A percentile compares a stretch with the other conserved stretches of the same genome.
phyloP scores from a whole-genome alignment of 805 yeast species.

The Suhomyces canberraensis region DNA sequence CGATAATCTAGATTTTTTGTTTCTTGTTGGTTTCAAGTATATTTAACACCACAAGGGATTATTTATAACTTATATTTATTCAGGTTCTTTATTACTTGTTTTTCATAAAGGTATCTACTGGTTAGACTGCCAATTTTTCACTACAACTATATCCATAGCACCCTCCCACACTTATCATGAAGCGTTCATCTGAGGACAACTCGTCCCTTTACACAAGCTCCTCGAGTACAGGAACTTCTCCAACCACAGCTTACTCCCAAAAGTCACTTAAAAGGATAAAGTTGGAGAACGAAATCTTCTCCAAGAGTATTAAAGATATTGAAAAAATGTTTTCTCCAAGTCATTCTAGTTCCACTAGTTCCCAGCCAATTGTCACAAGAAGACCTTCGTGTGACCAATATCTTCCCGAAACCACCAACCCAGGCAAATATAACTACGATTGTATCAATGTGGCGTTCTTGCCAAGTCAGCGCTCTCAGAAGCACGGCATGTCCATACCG shows the following conservation, averaged over 20 bases:
- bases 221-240: slow-evolving; percentile 2
- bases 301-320: slow-evolving; percentile 22
- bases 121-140: neutral
- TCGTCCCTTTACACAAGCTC: slow-evolving; percentile 3
- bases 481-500: too few species aligned
- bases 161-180: too few species aligned
- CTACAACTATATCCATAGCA: too few species aligned
- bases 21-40: too few species aligned
- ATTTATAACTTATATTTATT: too few species aligned
- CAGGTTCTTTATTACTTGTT: too few species aligned
- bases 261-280: slow-evolving; percentile 18
- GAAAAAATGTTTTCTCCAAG: slow-evolving; percentile 17
- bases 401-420: slow-evolving; percentile 1
- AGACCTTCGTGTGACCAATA: slow-evolving; percentile 6
- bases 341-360: neutral
- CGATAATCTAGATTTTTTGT: neutral
- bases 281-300: slow-evolving; percentile 21
- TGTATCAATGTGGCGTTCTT: slow-evolving; percentile 13
- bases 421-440: slow-evolving; percentile 10
- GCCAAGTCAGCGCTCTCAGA: neutral
- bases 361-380: slow-evolving; percentile 4
- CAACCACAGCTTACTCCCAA: slow-evolving; percentile 6
- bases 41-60: too few species aligned
- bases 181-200: slow-evolving; percentile 7
- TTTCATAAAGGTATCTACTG: too few species aligned